Base-by-base conservation (phyloP, 768 basidiomycete species). In the Russula dissimulans region DNA sequence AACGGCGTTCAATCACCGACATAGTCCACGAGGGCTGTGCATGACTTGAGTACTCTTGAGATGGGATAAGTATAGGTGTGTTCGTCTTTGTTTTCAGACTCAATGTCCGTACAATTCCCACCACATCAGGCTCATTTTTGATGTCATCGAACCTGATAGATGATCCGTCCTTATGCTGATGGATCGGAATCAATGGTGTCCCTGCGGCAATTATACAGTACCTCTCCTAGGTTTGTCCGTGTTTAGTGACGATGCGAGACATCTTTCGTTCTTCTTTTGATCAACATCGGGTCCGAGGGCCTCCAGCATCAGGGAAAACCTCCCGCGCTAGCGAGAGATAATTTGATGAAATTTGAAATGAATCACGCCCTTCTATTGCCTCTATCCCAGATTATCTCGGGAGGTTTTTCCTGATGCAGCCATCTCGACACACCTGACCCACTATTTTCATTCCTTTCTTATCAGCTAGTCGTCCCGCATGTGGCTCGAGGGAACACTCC, bases 1-100 rank as follows among this genome's bases (percentile, higher is more conserved):
- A 60, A 78, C 77, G 26, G 78, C 78, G 45, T 79, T 89, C 67
- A 69, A 80, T 60, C 79, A 85, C 71, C 80, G 84, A 71, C 83
- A 89, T 56, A 45, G 57, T 11, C 43, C 5, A 22, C 17, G 38
- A 18, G 58, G 66, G 36, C 50, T 54, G 32, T 65, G 64, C 48
- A 17, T n/a, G 31, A 18, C 50, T 42, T 63, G 26, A 55, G 22
- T 26, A 26, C 8, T 47, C 22, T 29, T 9, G 22, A 32, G 39
- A 18, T 18, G 29, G 52, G 47, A 32, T 38, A 32, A 39, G 32
- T 31, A 52, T n/a, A 51, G 29, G 50, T 57, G 31, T 7, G 42
- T 39, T 39, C 36, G n/a, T n/a, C 22, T 26, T 26, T 26, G 22
- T 26, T 26, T 26, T 26, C 22, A 26, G 22, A 26, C 22, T 26